Evolutionary conservation across 768 basidiomycete genomes (phyloP).

Genomic region (Rhizopogon roseolus): DNA sequence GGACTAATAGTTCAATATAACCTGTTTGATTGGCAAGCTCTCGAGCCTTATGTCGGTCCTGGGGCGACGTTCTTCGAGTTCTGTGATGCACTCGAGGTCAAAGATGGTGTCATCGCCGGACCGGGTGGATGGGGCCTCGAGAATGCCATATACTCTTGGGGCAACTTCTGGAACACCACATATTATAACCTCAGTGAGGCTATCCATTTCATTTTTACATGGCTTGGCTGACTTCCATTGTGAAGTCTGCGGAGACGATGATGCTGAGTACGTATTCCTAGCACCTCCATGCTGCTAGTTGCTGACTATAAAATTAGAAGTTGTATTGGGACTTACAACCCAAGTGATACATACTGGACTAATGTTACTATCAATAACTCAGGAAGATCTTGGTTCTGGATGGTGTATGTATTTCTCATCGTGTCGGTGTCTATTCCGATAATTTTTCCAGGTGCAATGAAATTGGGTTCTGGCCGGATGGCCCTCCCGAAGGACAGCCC

Average conservation of each 20-base stretch:
- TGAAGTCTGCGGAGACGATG: conserved; percentile 47
- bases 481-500: conserved; percentile 33
- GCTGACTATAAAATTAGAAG: conserved; percentile 34
- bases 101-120: conserved; percentile 35
- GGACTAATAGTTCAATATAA: conserved; percentile 22
- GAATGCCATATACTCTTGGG: conserved; percentile 58
- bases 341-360: conserved; percentile 42
- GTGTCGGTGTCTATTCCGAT: background rate
- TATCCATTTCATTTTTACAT: background rate
- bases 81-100: conserved; percentile 35
- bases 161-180: conserved; percentile 47
- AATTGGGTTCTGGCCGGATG: conserved; percentile 47
- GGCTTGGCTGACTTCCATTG: background rate
- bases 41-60: conserved; percentile 49
- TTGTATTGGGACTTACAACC: conserved; percentile 39
- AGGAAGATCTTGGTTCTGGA: conserved; percentile 66
- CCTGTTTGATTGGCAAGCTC: conserved; percentile 63
- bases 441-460: conserved; percentile 52
- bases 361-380: conserved; percentile 51
- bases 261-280: conserved; percentile 40
- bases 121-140: conserved; percentile 57
- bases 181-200: conserved; percentile 44
- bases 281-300: background rate
- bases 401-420: conserved; percentile 40
- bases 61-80: conserved; percentile 32